Percentiles rank a stretch among this genome's conserved stretches.
These are phyloP conservation scores for Pyrenophora seminiperda DNA, from an alignment of 2,329 filamentous ascomycete genomes.

Conservation along the genomic window DNA sequence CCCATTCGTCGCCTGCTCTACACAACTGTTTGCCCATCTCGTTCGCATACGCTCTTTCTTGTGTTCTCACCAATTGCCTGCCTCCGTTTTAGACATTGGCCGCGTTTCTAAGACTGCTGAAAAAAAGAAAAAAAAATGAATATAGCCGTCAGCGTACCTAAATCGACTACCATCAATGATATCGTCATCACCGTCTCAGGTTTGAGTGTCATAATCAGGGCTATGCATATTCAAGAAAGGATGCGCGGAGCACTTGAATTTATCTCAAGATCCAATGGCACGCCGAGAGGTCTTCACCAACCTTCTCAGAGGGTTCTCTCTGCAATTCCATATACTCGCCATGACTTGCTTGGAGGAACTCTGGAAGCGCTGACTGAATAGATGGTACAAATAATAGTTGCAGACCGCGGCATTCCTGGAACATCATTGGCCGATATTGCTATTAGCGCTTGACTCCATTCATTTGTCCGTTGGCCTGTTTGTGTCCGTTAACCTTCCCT, in stretches of 20 bases:
- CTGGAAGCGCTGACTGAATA: neutral
- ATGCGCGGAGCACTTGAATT: too few species aligned
- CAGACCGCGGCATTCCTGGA: constrained; percentile 7
- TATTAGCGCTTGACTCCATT: constrained; percentile 48
- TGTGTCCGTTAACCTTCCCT: constrained; percentile 46
- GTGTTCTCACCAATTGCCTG: too few species aligned
- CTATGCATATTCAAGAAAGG: neutral
- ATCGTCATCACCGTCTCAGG: constrained; percentile 4
- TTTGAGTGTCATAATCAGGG: neutral
- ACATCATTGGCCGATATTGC: constrained; percentile 18
- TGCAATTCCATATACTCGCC: neutral
- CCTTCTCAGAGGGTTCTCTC: too few species aligned
- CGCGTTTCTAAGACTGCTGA: too few species aligned
- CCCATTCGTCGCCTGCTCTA: neutral
- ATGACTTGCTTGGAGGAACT: neutral
- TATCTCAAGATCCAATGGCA: too few species aligned
- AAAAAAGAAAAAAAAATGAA: too few species aligned
- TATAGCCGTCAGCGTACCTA: too few species aligned
- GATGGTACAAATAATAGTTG: neutral
- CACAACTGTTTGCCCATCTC: too few species aligned
- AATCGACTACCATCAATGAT: too few species aligned
- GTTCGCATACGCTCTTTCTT: too few species aligned
- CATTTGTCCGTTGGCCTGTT: constrained; percentile 47
- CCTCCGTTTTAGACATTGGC: too few species aligned
- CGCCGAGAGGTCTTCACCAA: too few species aligned